Percentiles rank a stretch among this genome's conserved stretches.
phyloP scores from a whole-genome alignment of 352 stramenopile genomes.

The Globisporangium carolinianum region DNA sequence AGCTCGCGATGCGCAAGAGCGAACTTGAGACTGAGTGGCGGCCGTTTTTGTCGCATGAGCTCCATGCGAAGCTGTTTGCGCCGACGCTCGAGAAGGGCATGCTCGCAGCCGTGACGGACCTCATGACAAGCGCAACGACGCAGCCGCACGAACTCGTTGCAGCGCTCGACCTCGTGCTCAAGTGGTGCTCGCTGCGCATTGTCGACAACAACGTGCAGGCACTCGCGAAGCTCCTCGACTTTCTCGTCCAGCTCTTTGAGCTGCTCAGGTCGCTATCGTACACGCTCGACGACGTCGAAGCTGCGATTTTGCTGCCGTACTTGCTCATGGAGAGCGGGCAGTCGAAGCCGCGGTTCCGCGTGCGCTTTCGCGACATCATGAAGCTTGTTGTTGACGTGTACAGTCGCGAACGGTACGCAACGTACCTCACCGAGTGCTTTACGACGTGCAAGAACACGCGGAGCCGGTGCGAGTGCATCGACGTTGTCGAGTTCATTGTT shows the following conservation, averaged over 20 bases:
- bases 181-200: conserved; percentile 80
- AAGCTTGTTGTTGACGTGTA: conserved; percentile 75
- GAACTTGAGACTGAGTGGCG: conserved; percentile 79
- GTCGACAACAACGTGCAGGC: conserved; percentile 88
- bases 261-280: conserved; percentile 62
- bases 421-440: conserved; percentile 77
- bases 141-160: conserved; percentile 63
- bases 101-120: conserved; percentile 66
- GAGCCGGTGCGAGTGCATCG: conserved; percentile 79
- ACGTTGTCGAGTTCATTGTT: conserved; percentile 75
- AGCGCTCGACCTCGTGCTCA: conserved; percentile 72
- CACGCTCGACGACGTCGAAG: conserved; percentile 77
- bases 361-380: conserved; percentile 84
- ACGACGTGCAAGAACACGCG: conserved; percentile 84
- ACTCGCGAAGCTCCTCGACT: conserved; percentile 72
- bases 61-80: conserved; percentile 78
- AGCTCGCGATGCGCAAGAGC: conserved; percentile 61
- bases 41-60: conserved; percentile 51
- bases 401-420: conserved; percentile 65
- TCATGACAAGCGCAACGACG: conserved; percentile 54
- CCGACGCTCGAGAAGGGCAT: conserved; percentile 78
- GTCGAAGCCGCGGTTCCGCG: conserved; percentile 73
- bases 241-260: conserved; percentile 77
- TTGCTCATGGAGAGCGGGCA: conserved; percentile 82
- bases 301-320: conserved; percentile 72